phyloP scores from a whole-genome alignment of 2,329 filamentous ascomycete genomes.

The Fusarium praegraminearum region DNA sequence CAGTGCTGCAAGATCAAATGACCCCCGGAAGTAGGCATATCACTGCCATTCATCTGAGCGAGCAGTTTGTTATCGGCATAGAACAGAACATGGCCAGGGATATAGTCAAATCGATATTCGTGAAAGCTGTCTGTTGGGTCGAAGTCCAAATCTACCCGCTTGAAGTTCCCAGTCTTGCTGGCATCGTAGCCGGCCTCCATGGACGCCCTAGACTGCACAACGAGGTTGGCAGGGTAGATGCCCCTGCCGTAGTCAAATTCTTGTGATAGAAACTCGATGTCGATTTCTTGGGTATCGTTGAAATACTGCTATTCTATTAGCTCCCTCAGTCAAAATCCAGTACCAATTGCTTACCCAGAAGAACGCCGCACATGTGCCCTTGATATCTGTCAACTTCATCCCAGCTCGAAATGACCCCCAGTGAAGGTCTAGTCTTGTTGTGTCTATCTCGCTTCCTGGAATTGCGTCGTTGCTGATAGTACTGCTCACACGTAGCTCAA shows the following conservation, averaged over 20 bases:
- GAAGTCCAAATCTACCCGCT: conserved; percentile 71
- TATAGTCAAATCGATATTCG: conserved; percentile 84
- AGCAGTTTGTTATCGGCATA: conserved; percentile 74
- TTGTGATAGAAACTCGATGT: conserved; percentile 81
- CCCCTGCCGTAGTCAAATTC: conserved; percentile 66
- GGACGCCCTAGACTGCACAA: conserved; percentile 76
- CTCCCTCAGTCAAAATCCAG: background rate
- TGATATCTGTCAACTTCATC: conserved; percentile 70
- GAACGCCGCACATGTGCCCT: conserved; percentile 81
- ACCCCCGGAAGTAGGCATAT: conserved; percentile 71
- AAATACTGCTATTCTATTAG: conserved; percentile 66
- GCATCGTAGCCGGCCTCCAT: conserved; percentile 72
- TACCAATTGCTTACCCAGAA: conserved; percentile 72
- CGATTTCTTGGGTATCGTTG: conserved; percentile 84
- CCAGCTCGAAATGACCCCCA: conserved; percentile 77
- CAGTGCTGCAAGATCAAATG: conserved; percentile 79
- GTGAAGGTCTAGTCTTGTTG: conserved; percentile 70
- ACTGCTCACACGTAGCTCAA: conserved; percentile 68
- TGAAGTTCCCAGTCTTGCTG: conserved; percentile 67
- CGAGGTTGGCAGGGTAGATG: conserved; percentile 75
- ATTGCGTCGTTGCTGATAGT: conserved; percentile 61
- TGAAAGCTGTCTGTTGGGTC: conserved; percentile 74
- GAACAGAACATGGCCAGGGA: conserved; percentile 71
- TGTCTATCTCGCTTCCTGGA: conserved; percentile 73
- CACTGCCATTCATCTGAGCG: conserved; percentile 65